Conservation (phyloP, 2,329 filamentous ascomycete species). For the Aureobasidium subglaciale region DNA sequence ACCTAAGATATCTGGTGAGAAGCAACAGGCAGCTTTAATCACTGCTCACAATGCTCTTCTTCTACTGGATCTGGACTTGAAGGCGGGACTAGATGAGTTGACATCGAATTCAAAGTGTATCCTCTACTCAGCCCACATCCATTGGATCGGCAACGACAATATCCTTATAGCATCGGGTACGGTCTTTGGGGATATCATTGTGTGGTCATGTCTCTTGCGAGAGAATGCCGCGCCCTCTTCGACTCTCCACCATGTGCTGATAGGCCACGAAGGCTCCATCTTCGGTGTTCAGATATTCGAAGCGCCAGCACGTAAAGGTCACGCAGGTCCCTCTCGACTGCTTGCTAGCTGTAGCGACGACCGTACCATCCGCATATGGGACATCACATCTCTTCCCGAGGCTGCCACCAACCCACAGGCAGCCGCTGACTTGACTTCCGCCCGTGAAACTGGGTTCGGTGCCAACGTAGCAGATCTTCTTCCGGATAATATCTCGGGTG, state of each 20-base stretch:
- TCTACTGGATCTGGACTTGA: conserved; percentile 19
- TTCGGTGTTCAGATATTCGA: conserved; percentile 80
- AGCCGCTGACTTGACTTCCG: conserved; percentile 22
- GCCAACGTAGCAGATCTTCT: conserved; percentile 13
- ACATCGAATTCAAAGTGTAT: conserved; percentile 62
- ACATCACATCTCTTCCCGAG: conserved; percentile 55
- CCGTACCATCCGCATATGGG: conserved; percentile 81
- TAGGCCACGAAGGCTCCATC: conserved; percentile 81
- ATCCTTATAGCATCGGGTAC: conserved; percentile 82
- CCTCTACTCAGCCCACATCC: conserved; percentile 74
- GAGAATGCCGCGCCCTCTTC: conserved; percentile 22
- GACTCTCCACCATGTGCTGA: conserved; percentile 50
- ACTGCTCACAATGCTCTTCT: conserved; percentile 84
- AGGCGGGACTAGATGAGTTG: conserved; percentile 37
- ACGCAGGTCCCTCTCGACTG: conserved; percentile 46
- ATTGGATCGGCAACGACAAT: conserved; percentile 50
- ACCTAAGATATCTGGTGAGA: conserved; percentile 25
- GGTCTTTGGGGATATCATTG: conserved; percentile 86
- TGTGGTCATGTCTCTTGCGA: conserved; percentile 63
- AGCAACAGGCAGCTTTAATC: conserved; percentile 46
- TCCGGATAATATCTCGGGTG: conserved; percentile 26
- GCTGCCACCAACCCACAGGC: conserved; percentile 24
- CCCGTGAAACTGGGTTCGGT: conserved; percentile 40
- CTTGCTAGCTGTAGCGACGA: conserved; percentile 93
- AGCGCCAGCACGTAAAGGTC: conserved; percentile 34